Percentiles rank a stretch among this genome's conserved stretches.
Evolutionary conservation across 78 protist genomes (phyloP).

Genomic region (Neovahlkampfia damariscottae): DNA sequence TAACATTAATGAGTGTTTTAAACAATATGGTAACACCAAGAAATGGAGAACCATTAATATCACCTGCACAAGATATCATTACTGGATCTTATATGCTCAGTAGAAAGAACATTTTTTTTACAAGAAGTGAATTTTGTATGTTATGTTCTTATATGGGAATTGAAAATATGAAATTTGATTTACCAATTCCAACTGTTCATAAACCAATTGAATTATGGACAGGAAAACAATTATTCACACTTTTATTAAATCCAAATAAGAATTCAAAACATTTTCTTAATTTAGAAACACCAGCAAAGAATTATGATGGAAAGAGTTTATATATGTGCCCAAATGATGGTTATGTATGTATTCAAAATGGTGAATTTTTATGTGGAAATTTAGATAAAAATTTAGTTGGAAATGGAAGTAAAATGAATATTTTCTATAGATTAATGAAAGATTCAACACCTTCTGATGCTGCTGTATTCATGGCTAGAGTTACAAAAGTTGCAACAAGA

Average conservation of each 20-base stretch:
- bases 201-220: conserved; percentile 93
- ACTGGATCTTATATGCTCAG: conserved; percentile 82
- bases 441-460: conserved; percentile 46
- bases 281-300: conserved; percentile 39
- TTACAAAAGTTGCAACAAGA: conserved; percentile 70
- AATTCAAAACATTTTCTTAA: conserved; percentile 17
- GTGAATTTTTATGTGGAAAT: conserved; percentile 76
- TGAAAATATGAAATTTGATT: conserved; percentile 44
- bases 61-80: conserved; percentile 92
- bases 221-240: conserved; percentile 91
- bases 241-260: conserved; percentile 53
- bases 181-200: conserved; percentile 77
- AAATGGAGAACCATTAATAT: conserved; percentile 90
- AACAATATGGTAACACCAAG: conserved; percentile 91
- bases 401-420: conserved; percentile 4
- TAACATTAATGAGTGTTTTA: conserved; percentile 48
- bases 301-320: conserved; percentile 28
- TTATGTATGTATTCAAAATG: conserved; percentile 50
- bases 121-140: conserved; percentile 44
- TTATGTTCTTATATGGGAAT: conserved; percentile 42
- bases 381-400: conserved; percentile 71
- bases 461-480: conserved; percentile 78
- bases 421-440: conserved; percentile 74
- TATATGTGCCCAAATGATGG: conserved; percentile 85
- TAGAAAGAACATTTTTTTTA: conserved; percentile 69